Evolutionary conservation across 73 alveolate genomes (phyloP).

Genomic region (Stentor coeruleus): DNA sequence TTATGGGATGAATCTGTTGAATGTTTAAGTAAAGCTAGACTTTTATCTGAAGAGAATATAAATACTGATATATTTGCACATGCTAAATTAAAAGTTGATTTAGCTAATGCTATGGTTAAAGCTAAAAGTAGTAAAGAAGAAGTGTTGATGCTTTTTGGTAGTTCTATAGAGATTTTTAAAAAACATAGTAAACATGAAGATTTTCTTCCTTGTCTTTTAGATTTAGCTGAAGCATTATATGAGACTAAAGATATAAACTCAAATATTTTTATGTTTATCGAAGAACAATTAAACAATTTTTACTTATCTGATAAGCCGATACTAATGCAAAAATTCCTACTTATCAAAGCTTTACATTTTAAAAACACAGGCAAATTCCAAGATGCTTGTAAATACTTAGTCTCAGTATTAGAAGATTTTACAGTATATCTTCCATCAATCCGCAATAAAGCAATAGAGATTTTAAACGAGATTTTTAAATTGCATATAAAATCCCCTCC

Average conservation of each 20-base stretch:
- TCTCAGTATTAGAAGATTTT: not conserved
- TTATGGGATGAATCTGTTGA: not conserved
- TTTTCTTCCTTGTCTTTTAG: not conserved
- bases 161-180: not conserved
- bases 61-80: not conserved
- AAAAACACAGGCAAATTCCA: not conserved
- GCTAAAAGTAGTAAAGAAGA: not conserved
- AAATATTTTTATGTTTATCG: not conserved
- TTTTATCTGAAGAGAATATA: not conserved
- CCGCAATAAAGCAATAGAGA: not conserved
- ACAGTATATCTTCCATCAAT: not conserved
- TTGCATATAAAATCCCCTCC: not conserved
- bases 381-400: not conserved
- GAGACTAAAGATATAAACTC: not conserved
- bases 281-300: no score
- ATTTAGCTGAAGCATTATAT: not conserved
- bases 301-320: not conserved
- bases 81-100: not conserved
- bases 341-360: not conserved
- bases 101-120: conserved; percentile 5
- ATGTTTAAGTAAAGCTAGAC: not conserved
- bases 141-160: not conserved
- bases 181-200: not conserved
- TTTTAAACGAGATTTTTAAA: not conserved
- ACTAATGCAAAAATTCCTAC: not conserved